Conservation (phyloP, 148 eudicot species). For the Suaeda aralocaspica region DNA sequence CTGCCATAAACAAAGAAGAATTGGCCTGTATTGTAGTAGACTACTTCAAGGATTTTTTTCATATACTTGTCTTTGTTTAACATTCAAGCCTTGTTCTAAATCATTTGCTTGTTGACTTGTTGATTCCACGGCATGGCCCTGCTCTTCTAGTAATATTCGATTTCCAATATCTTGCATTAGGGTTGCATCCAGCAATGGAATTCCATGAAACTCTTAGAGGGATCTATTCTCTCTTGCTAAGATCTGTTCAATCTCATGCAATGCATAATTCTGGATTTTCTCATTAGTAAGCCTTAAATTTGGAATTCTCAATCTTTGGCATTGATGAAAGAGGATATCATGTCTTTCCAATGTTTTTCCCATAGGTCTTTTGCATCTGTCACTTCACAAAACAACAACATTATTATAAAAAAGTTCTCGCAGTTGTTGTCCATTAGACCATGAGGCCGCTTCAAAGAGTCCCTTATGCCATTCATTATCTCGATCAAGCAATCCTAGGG, state of each 20-base stretch:
- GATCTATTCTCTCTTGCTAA: not conserved
- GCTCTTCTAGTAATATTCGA: constrained; percentile 7
- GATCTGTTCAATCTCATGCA: not conserved
- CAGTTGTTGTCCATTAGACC: not conserved
- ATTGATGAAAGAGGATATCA: not conserved
- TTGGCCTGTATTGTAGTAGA: not conserved
- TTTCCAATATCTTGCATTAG: not conserved
- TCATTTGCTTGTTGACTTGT: not conserved
- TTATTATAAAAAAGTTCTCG: not conserved
- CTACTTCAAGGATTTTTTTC: not conserved
- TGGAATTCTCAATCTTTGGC: not conserved
- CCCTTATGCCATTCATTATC: constrained; percentile 13
- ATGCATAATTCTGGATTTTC: not conserved
- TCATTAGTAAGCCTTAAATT: not conserved
- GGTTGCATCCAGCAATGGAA: not conserved
- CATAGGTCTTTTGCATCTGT: not conserved
- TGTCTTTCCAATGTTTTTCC: not conserved
- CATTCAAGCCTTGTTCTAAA: not conserved
- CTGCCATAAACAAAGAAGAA: not conserved
- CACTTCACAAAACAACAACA: constrained; percentile 7
- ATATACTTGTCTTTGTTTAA: not conserved
- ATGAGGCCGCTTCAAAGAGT: not conserved
- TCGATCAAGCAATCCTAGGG: not conserved
- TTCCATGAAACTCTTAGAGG: not conserved
- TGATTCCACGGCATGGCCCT: not conserved